Conservation (phyloP, 2,329 filamentous ascomycete genomes). For the Stachybotrys chartarum region DNA sequence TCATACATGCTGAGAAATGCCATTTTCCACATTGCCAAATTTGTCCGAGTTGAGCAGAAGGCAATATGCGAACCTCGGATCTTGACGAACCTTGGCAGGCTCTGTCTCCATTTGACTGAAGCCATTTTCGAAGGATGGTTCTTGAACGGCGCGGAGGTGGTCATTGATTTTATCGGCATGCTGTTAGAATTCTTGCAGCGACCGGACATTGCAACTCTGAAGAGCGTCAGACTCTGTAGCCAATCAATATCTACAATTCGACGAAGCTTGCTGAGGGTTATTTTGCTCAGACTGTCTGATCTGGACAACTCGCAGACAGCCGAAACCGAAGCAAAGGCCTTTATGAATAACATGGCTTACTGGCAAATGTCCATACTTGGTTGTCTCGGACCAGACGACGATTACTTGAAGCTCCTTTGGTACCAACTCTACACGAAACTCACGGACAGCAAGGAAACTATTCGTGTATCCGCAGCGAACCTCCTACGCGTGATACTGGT, state of each 20-base stretch:
- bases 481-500: constrained; percentile 90
- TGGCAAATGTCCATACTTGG: constrained; percentile 91
- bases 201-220: constrained; percentile 71
- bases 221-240: constrained; percentile 85
- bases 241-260: constrained; percentile 74
- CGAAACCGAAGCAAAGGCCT: constrained; percentile 57
- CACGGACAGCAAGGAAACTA: constrained; percentile 57
- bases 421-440: constrained; percentile 90
- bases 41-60: constrained; percentile 62
- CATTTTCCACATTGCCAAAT: constrained; percentile 61
- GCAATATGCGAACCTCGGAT: constrained; percentile 73
- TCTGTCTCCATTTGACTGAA: constrained; percentile 76
- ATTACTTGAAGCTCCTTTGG: constrained; percentile 78
- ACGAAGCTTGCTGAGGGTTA: constrained; percentile 68
- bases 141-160: constrained; percentile 73
- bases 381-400: constrained; percentile 69
- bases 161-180: constrained; percentile 80
- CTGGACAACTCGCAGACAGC: constrained; percentile 58
- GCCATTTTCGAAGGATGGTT: constrained; percentile 97
- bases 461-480: constrained; percentile 71
- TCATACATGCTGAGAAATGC: constrained; percentile 77
- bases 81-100: constrained; percentile 77
- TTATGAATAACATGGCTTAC: constrained; percentile 82
- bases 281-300: constrained; percentile 77
- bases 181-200: constrained; percentile 84